Base-by-base conservation (phyloP, 805 yeast genomes). In the Metschnikowia shivogae region DNA sequence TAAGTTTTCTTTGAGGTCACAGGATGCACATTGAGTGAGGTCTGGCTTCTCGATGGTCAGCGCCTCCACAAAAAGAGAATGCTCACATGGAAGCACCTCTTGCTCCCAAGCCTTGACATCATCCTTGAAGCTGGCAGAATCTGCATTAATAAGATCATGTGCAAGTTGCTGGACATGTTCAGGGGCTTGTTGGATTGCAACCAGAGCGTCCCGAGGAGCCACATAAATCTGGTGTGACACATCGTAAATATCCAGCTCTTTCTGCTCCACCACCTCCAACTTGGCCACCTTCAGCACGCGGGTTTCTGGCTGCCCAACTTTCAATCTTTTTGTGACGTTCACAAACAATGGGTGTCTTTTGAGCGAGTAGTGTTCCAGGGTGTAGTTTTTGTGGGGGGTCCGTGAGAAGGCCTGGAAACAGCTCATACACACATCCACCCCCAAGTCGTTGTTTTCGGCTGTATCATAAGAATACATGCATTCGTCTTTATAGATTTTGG, bases 101-200 rank as follows among this genome's bases (percentile, higher is more conserved):
- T 86, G 86, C 60, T 89, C 92, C 99, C 99, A 93, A 1, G 95
- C 82, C 56, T 83, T 80, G 44, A 89, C 78, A 59, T 89, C 95
- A 54, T 88, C 78, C 34, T 75, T 72, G 43, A 72, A 72, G 17
- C 76, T 70, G 4, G 79, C 73, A 0, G 93, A 85, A 27, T 80
- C 78, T 1, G 90, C 74, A 6, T 58, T 62, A 39, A 83, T 53
- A 3, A 88, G 73, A 1, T 64, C 69, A 1, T 72, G 66, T 0
- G 78, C 77, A 38, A 70, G 53, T 7, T 33, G 12, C 37, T 57
- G 57, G 27, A 66, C 58, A 6, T 47, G 36, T 1, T 44, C 52
- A 0, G 70, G 58, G 2, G 61, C 38, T 7, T 59, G 50, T 1
- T 55, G 58, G 5, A 67, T 19, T 0, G 65, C 58, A 6, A 57